Conservation (phyloP, 495 filamentous ascomycete species). For the Hyaloscypha bicolor region DNA sequence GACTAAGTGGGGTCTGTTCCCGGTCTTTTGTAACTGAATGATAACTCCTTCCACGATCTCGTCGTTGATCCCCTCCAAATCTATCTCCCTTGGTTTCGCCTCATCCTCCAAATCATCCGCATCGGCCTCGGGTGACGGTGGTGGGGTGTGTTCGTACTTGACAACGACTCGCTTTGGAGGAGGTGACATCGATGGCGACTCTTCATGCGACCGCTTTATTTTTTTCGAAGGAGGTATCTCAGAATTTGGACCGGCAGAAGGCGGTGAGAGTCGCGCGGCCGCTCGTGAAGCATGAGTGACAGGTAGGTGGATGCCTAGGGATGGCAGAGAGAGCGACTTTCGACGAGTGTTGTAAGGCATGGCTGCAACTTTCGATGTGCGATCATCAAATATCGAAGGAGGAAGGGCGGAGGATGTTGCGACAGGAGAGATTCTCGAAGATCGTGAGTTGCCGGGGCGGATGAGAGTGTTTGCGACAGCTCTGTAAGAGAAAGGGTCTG, state of each 20-base stretch:
- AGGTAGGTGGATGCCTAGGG: constrained; percentile 90
- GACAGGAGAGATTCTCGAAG: constrained; percentile 7
- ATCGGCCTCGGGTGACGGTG: constrained; percentile 69
- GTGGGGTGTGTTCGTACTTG: constrained; percentile 77
- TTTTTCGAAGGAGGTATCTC: constrained; percentile 75
- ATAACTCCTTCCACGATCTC: constrained; percentile 94
- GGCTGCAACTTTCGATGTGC: constrained; percentile 30
- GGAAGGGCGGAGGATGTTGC: constrained; percentile 10
- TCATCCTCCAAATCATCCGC: constrained; percentile 28
- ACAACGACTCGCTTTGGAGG: constrained; percentile 46
- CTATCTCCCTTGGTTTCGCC: constrained; percentile 59
- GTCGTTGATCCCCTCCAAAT: constrained; percentile 88
- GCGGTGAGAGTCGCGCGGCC: constrained; percentile 56
- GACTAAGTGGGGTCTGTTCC: constrained; percentile 89
- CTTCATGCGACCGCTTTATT: constrained; percentile 78
- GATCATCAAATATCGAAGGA: background rate
- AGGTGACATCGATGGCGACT: constrained; percentile 56
- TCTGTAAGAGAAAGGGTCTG: constrained; percentile 5
- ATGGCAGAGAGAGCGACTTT: constrained; percentile 92
- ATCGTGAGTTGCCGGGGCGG: constrained; percentile 5
- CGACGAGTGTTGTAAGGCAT: constrained; percentile 99
- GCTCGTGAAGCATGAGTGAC: constrained; percentile 65
- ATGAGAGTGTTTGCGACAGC: constrained; percentile 13
- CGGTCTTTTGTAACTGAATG: constrained; percentile 86
- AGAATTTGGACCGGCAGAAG: constrained; percentile 55